Evolutionary conservation across 1,284 basidiomycete genomes (phyloP), one percentile per base, ranked within the genome.

Genomic region (Cryptococcus deneoformans): DNA sequence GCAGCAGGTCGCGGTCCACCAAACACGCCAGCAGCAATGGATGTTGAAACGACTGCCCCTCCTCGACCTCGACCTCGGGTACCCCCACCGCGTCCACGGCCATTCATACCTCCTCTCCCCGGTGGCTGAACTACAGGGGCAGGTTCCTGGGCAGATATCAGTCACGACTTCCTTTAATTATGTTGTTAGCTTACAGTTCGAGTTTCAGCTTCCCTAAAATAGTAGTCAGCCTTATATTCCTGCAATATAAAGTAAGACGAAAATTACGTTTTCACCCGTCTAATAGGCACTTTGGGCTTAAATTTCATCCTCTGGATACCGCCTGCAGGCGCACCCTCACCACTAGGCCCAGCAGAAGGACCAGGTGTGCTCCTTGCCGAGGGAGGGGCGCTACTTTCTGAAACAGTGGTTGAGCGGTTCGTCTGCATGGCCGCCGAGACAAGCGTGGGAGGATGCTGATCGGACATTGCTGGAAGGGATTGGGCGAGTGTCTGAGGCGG

Each of bases 1-100:
- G 57, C 53, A 50, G 39, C 49, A 29, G 53, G 54, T 29, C 64
- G 56, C 9, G 39, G 80, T 77, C 46, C 85, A 82, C 46, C 83
- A 70, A 46, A 80, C 70, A 20, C 20, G 20, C 20, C 20, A 20
- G 53, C 53, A 50, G 59, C 2, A 37, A 49, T 10, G 52, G 59
- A 47, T 16, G 45, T 48, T 20, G 20, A 20, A 40, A 24, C 14
- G 50, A 35, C 12, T 58, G 53, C 59, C 48, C 48, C 29, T 48
- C 34, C 7, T 20, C 20, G 36, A 24, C 20, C 52, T 46, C 20
- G 48, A n/a, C 48, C 35, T 12, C 49, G 38, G 24, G 11, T 12
- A 29, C 7, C 37, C 9, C 40, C 38, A 3, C 52, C 46, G 14
- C 58, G 42, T 20, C 53, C 20, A 20, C 20, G 20, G 20, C 20